Percentiles rank a stretch among this genome's conserved stretches.
phyloP scores from a whole-genome alignment of 495 filamentous ascomycete species.

The Copromyces sp. region DNA sequence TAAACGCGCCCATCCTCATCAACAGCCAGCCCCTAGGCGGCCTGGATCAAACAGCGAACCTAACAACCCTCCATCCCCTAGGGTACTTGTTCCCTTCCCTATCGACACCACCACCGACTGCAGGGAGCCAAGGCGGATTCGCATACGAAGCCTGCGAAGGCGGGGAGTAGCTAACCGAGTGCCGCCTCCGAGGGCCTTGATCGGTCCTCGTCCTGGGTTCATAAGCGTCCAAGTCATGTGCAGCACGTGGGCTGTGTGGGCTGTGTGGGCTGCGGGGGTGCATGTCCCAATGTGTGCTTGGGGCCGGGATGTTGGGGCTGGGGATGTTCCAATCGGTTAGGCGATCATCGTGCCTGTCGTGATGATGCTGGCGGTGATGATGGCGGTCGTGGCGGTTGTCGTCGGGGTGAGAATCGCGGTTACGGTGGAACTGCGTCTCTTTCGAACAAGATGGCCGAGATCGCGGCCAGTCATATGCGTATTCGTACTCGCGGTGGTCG shows the following conservation, averaged over 20 bases:
- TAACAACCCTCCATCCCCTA: not conserved
- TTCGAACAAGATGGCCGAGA: not conserved
- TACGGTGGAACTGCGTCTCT: not conserved
- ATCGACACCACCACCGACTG: not conserved
- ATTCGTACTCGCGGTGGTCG: not conserved
- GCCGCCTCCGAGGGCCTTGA: not conserved
- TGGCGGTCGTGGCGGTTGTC: not conserved
- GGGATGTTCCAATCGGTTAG: not conserved
- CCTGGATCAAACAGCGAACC: not conserved
- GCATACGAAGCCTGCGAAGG: not conserved
- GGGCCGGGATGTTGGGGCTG: not conserved
- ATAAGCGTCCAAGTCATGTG: not conserved
- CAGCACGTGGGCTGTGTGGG: too few relatives aligned
- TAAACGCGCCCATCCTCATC: too few relatives aligned
- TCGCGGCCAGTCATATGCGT: not conserved
- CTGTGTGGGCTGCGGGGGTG: not conserved
- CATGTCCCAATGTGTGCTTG: not conserved
- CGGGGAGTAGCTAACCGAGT: not conserved
- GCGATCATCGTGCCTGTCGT: not conserved
- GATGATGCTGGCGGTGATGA: not conserved
- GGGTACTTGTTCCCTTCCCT: not conserved
- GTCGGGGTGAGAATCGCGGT: not conserved
- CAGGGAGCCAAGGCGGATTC: not conserved
- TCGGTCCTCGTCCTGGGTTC: not conserved
- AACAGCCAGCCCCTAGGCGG: too few relatives aligned